phyloP scores from a whole-genome alignment of 2,329 filamentous ascomycete species.

The Calycina herbarum region DNA sequence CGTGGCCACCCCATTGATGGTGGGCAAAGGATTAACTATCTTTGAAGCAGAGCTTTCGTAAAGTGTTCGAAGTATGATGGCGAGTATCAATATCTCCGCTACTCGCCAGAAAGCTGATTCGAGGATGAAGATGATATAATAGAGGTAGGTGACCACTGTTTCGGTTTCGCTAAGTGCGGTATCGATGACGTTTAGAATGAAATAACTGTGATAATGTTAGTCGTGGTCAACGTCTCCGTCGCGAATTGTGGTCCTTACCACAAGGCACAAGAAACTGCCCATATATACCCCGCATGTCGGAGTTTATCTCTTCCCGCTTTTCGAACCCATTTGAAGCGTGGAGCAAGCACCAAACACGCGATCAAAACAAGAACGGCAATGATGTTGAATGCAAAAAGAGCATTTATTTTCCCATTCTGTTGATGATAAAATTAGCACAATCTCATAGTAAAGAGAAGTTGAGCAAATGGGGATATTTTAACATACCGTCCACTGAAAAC shows the following conservation, averaged over 20 bases:
- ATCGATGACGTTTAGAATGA: not conserved
- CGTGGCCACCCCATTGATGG: not conserved
- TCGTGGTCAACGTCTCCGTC: no score
- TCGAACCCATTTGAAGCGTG: constrained; percentile 14
- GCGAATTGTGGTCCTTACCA: constrained; percentile 2
- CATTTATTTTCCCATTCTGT: constrained; percentile 5
- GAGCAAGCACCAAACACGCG: constrained; percentile 11
- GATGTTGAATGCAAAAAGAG: constrained; percentile 4
- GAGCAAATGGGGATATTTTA: not conserved
- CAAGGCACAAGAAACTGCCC: not conserved
- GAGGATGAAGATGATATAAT: constrained; percentile 10
- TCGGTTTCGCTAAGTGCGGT: not conserved
- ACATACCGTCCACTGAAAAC: constrained; percentile 7
- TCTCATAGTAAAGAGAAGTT: not conserved
- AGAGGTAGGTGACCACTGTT: constrained; percentile 5
- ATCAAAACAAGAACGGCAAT: constrained; percentile 9
- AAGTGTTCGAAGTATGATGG: constrained; percentile 7
- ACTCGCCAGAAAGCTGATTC: not conserved
- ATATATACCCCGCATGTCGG: constrained; percentile 3
- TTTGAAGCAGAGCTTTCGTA: constrained; percentile 4
- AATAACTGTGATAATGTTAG: constrained; percentile 4
- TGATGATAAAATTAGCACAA: not conserved
- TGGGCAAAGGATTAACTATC: not conserved
- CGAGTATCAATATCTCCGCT: constrained; percentile 6
- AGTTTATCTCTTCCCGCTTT: constrained; percentile 7